phyloP scores from a whole-genome alignment of 805 yeast genomes.

The Candida peoriensis region DNA sequence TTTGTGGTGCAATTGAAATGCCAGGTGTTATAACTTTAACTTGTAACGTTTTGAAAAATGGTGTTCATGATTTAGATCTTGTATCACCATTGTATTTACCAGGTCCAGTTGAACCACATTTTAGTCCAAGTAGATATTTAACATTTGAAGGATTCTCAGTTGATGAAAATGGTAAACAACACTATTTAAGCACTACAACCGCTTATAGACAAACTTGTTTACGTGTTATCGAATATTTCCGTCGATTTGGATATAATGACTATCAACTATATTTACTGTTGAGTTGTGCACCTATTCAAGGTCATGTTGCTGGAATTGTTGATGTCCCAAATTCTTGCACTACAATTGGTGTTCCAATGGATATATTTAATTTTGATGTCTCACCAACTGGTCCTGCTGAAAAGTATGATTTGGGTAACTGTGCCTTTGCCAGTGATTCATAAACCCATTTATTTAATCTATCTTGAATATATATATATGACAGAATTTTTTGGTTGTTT shows the following conservation, averaged over 20 bases:
- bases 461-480: too few species aligned
- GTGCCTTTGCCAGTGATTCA: slow-evolving; percentile 33
- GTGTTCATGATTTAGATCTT: slow-evolving; percentile 35
- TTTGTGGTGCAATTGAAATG: slow-evolving; percentile 53
- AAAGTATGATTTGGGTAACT: slow-evolving; percentile 31
- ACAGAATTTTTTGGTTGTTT: too few species aligned
- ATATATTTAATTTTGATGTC: slow-evolving; percentile 45
- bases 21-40: slow-evolving; percentile 42
- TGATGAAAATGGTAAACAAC: slow-evolving; percentile 42
- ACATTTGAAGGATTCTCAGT: slow-evolving; percentile 52
- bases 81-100: slow-evolving; percentile 44
- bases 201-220: slow-evolving; percentile 48
- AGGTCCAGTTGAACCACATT: slow-evolving; percentile 43
- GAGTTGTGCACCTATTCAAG: slow-evolving; percentile 46
- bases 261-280: slow-evolving; percentile 43
- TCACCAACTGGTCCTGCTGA: slow-evolving; percentile 31
- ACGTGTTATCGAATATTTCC: slow-evolving; percentile 43
- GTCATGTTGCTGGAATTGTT: slow-evolving; percentile 47
- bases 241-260: slow-evolving; percentile 46
- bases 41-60: slow-evolving; percentile 36
- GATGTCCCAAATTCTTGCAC: slow-evolving; percentile 51
- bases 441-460: too few species aligned
- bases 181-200: slow-evolving; percentile 41
- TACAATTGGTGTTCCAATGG: slow-evolving; percentile 46
- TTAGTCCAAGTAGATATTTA: slow-evolving; percentile 43